phyloP scores from a whole-genome alignment of 495 filamentous ascomycete genomes.

The Penicillium turbatum region DNA sequence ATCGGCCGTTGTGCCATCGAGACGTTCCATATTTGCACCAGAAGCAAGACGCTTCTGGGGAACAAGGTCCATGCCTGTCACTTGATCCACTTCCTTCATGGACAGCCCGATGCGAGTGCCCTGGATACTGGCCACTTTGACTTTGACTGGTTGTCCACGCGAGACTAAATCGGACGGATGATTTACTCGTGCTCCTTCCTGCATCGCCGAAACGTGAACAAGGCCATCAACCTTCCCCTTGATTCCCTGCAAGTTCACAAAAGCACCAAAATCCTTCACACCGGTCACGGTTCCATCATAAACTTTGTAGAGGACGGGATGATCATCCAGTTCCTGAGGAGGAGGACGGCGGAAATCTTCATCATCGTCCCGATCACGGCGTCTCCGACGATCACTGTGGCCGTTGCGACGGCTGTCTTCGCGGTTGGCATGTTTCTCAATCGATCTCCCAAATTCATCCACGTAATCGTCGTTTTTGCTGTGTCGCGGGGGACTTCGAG shows the following conservation, averaged over 20 bases:
- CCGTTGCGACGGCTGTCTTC: constrained; percentile 43
- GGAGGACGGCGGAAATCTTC: constrained; percentile 70
- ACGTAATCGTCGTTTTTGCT: constrained; percentile 52
- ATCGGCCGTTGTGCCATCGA: constrained; percentile 52
- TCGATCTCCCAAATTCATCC: constrained; percentile 61
- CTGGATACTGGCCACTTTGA: constrained; percentile 88
- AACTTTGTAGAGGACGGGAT: constrained; percentile 77
- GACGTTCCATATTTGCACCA: constrained; percentile 82
- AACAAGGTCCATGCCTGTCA: constrained; percentile 76
- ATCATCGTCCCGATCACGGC: constrained; percentile 46
- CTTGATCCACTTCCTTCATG: constrained; percentile 97
- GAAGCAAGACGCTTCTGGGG: constrained; percentile 80
- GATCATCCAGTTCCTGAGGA: constrained; percentile 73
- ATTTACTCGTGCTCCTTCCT: constrained; percentile 80
- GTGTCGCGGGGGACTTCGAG: constrained; percentile 43
- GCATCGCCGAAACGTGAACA: constrained; percentile 94
- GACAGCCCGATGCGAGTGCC: constrained; percentile 76
- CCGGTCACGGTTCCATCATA: constrained; percentile 89
- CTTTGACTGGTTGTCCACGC: constrained; percentile 78
- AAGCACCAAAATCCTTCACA: constrained; percentile 91
- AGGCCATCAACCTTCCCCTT: constrained; percentile 87
- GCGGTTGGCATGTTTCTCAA: constrained; percentile 32
- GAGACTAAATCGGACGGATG: constrained; percentile 85
- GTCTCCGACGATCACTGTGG: constrained; percentile 34
- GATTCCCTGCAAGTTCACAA: constrained; percentile 87